Percentiles rank a stretch among this genome's conserved stretches.
Evolutionary conservation across 352 stramenopile genomes (phyloP).

Genomic region (Phytophthora vignae): DNA sequence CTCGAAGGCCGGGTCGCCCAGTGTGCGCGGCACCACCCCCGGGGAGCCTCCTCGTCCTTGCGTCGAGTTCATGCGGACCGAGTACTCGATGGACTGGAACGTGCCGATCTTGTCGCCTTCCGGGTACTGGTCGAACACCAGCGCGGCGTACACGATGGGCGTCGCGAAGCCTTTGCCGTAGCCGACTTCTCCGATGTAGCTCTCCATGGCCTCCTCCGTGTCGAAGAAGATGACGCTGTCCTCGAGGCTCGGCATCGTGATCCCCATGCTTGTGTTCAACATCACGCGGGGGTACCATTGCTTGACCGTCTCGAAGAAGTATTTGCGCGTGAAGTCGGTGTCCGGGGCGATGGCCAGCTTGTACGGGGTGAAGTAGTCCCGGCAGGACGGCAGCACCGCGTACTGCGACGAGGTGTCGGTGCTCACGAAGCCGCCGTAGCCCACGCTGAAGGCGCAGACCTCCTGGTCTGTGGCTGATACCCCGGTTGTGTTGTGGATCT

Average conservation of each 20-base stretch:
- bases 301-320: slow-evolving; percentile 65
- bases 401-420: slow-evolving; percentile 43
- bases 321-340: slow-evolving; percentile 64
- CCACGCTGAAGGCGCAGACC: slow-evolving; percentile 36
- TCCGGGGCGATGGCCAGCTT: slow-evolving; percentile 66
- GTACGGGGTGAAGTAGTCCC: slow-evolving; percentile 45
- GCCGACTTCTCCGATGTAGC: slow-evolving; percentile 43
- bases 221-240: slow-evolving; percentile 76
- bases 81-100: slow-evolving; percentile 65
- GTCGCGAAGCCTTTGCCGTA: slow-evolving; percentile 59
- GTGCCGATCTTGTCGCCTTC: slow-evolving; percentile 46
- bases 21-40: slow-evolving; percentile 50
- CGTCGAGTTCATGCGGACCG: slow-evolving; percentile 72
- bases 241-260: slow-evolving; percentile 57
- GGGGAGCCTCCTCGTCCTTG: slow-evolving; percentile 17
- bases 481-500: slow-evolving; percentile 38
- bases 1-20: slow-evolving; percentile 58
- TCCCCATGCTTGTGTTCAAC: slow-evolving; percentile 12
- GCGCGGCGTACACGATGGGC: slow-evolving; percentile 62
- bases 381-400: slow-evolving; percentile 46
- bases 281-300: slow-evolving; percentile 61
- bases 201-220: slow-evolving; percentile 47
- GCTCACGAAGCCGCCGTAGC: slow-evolving; percentile 47
- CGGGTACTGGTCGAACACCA: slow-evolving; percentile 72
- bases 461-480: slow-evolving; percentile 12